Evolutionary conservation across 2,329 filamentous ascomycete genomes (phyloP).

Genomic region (Talaromyces islandicus): DNA sequence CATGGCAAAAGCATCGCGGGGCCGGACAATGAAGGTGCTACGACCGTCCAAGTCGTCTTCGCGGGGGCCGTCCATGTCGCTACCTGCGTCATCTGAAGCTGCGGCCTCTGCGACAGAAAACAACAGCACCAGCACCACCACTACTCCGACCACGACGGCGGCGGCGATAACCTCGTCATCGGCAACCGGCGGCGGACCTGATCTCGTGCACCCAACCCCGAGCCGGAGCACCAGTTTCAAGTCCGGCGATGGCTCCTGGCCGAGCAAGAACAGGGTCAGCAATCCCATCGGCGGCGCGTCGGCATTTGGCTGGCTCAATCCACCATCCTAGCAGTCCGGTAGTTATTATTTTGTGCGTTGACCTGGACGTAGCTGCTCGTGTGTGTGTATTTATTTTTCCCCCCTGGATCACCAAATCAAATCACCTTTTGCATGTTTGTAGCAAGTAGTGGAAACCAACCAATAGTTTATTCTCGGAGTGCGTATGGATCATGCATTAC

Average conservation of each 20-base stretch:
- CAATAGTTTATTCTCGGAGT: background rate
- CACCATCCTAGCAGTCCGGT: conserved; percentile 11
- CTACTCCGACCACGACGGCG: too few relatives aligned
- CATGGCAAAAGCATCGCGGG: conserved; percentile 55
- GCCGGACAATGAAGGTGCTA: conserved; percentile 78
- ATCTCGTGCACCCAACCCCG: conserved; percentile 12
- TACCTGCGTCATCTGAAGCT: conserved; percentile 5
- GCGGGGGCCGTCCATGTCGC: conserved; percentile 6
- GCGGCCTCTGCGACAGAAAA: conserved; percentile 1
- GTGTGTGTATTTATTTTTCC: background rate
- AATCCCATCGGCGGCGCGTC: conserved; percentile 91
- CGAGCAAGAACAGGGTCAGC: conserved; percentile 50
- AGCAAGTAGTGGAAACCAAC: background rate
- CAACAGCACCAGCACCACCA: background rate
- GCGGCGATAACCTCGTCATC: conserved; percentile 8
- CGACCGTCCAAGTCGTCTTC: conserved; percentile 57
- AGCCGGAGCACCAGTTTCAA: conserved; percentile 15
- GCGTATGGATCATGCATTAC: background rate
- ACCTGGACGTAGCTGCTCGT: background rate
- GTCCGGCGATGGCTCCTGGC: conserved; percentile 22
- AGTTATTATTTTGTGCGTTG: background rate
- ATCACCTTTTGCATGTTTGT: background rate
- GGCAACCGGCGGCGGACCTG: conserved; percentile 10
- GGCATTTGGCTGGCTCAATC: conserved; percentile 87
- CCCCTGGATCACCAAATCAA: background rate